These are phyloP conservation scores for Amanita pseudoporphyria DNA, from an alignment of 768 basidiomycete species.

Conservation along the genomic window DNA sequence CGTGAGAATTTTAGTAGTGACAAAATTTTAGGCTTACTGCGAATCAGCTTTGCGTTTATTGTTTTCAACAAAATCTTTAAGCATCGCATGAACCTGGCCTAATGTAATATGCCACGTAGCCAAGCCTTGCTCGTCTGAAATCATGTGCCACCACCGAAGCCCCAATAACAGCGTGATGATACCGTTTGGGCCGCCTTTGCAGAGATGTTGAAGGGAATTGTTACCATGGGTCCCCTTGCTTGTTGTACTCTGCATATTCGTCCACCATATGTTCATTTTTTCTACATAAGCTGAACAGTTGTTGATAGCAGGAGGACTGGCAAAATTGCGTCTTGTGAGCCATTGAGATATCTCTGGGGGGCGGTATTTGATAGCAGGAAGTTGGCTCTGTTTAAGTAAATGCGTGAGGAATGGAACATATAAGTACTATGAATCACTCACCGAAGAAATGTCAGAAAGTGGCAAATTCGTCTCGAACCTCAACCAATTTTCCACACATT, in stretches of 20 bases:
- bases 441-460: background rate
- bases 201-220: background rate
- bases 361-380: constrained; percentile 2
- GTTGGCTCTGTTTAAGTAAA: background rate
- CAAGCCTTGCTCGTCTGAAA: background rate
- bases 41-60: too few species aligned
- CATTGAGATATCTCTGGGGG: background rate
- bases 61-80: constrained; percentile 17
- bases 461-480: constrained; percentile 1
- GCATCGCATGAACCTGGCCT: background rate
- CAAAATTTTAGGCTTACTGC: too few species aligned
- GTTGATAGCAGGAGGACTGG: background rate
- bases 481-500: constrained; percentile 2
- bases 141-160: background rate
- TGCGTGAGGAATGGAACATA: background rate
- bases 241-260: background rate
- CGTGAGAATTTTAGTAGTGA: too few species aligned
- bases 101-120: background rate
- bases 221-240: too few species aligned
- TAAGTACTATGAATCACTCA: background rate
- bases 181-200: too few species aligned
- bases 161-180: constrained; percentile 4
- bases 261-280: background rate
- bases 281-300: background rate
- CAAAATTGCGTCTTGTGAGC: background rate